Conservation (phyloP, 371 early-diverging fungal species). For the Coemansia sp. region DNA sequence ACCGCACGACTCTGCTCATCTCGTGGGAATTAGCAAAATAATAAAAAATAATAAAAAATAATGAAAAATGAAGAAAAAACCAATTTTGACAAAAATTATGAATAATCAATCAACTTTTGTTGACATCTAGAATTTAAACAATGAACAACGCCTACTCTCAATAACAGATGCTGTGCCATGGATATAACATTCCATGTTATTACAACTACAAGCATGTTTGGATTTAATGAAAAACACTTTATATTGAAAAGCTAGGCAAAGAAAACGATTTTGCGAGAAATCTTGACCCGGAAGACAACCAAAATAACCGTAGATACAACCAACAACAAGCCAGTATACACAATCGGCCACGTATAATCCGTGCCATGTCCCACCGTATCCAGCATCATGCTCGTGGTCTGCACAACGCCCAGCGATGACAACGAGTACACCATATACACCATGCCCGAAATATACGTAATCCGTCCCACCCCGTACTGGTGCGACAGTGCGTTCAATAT, state of each 20-base stretch:
- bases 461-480: conserved; percentile 33
- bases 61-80: no score
- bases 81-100: no score
- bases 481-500: conserved; percentile 41
- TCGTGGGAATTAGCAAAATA: background rate
- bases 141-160: no score
- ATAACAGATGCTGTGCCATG: no score
- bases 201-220: background rate
- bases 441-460: conserved; percentile 47
- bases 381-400: conserved; percentile 44
- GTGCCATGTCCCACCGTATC: conserved; percentile 42
- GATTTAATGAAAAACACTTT: background rate
- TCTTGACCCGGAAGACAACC: conserved; percentile 27
- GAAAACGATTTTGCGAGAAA: conserved; percentile 5
- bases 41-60: no score
- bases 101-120: no score
- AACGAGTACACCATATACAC: conserved; percentile 48
- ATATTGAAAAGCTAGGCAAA: conserved; percentile 1
- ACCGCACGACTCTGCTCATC: background rate
- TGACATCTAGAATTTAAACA: no score
- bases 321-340: conserved; percentile 37
- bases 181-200: no score
- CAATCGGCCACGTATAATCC: conserved; percentile 48
- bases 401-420: conserved; percentile 39
- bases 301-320: conserved; percentile 18